Evolutionary conservation across 140 eudicot species (phyloP).

Genomic region (Cichorium intybus): DNA sequence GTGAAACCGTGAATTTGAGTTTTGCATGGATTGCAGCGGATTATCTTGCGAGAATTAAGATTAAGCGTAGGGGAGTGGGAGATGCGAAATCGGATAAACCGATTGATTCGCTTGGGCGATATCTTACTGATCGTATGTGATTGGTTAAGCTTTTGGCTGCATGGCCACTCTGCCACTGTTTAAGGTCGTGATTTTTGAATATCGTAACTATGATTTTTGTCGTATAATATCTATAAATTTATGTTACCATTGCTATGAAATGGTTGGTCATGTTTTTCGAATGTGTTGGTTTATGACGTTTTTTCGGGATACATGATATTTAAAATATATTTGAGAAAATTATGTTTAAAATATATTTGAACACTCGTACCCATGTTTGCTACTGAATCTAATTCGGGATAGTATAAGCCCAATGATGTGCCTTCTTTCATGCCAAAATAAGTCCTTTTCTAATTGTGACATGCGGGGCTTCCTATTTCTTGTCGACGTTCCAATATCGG

Average conservation of each 20-base stretch:
- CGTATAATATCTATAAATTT: background rate
- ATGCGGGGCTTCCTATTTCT: too few species aligned
- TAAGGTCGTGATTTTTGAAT: too few species aligned
- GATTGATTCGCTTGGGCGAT: constrained; percentile 58
- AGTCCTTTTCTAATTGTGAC: too few species aligned
- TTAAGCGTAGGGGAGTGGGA: constrained; percentile 38
- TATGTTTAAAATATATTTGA: too few species aligned
- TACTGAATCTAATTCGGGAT: too few species aligned
- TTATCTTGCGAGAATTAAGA: constrained; percentile 80
- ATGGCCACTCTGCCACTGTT: constrained; percentile 69
- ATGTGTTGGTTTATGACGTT: background rate
- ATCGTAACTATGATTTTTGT: background rate
- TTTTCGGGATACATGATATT: too few species aligned
- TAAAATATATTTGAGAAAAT: too few species aligned
- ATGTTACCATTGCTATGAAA: background rate
- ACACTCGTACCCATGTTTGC: too few species aligned
- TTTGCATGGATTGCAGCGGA: constrained; percentile 95
- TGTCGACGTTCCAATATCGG: too few species aligned
- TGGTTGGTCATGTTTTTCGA: background rate
- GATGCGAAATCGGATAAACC: constrained; percentile 46
- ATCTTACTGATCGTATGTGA: constrained; percentile 60
- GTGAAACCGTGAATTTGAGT: constrained; percentile 56
- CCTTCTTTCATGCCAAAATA: too few species aligned
- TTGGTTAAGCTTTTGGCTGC: constrained; percentile 19
- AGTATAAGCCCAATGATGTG: too few species aligned